A percentile compares a stretch with the other conserved stretches of the same genome.
phyloP scores from a whole-genome alignment of 1,284 basidiomycete species.

The Cryptococcus floricola region DNA sequence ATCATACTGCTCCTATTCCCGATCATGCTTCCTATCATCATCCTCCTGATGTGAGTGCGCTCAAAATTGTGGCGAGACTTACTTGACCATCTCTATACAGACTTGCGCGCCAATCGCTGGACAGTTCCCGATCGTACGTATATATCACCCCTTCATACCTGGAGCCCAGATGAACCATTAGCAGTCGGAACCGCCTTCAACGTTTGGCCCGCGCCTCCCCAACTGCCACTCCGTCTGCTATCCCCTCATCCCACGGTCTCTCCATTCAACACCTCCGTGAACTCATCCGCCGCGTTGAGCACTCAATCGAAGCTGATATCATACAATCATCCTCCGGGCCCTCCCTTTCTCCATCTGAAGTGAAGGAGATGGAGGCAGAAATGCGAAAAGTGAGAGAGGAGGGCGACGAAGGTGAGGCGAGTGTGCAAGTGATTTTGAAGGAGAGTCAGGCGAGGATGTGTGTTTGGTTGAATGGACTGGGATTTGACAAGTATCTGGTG shows the following conservation, averaged over 20 bases:
- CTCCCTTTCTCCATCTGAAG: neutral
- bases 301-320: constrained; percentile 33
- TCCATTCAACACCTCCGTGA: constrained; percentile 31
- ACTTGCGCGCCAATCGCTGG: constrained; percentile 29
- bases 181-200: constrained; percentile 28
- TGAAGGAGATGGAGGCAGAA: neutral
- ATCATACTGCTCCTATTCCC: constrained; percentile 67
- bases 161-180: neutral
- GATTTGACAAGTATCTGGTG: constrained; percentile 32
- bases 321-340: constrained; percentile 24
- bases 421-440: constrained; percentile 27
- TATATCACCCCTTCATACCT: neutral
- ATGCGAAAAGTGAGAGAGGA: neutral
- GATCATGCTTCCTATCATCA: constrained; percentile 47
- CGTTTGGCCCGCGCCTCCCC: constrained; percentile 21
- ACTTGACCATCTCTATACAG: constrained; percentile 6
- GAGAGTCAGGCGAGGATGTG: constrained; percentile 38
- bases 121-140: constrained; percentile 33
- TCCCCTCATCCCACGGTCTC: constrained; percentile 16
- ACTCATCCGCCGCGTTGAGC: constrained; percentile 34
- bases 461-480: constrained; percentile 35
- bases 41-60: constrained; percentile 45
- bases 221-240: neutral
- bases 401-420: constrained; percentile 3
- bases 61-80: neutral